Base-by-base conservation (phyloP, 441 rosid species). In the Flueggea neowawraea region DNA sequence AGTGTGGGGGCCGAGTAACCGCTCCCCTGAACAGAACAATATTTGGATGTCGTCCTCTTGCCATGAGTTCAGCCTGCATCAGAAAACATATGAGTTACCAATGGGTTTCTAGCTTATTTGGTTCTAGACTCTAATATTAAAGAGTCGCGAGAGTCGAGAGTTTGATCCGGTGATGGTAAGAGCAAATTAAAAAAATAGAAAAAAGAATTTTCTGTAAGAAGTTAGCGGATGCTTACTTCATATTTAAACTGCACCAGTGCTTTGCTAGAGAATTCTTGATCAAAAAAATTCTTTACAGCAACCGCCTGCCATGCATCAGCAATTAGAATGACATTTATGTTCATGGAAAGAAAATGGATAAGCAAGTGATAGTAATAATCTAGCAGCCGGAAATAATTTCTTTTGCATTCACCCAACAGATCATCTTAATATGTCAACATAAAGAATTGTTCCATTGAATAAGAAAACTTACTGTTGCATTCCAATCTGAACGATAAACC, bases 11-110 rank as follows among this genome's bases (percentile, higher is more conserved):
- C 33, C 87, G 91, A 58, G 97, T 88, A 69, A 95, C 98, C 32
- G 99, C 99, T 78, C 98, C 99, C 99, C 91, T 91, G 84, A 95
- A 95, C 71, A 91, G 97, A 71, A 95, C 99, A 61, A 95, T 93
- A 51, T 95, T 95, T 49, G 99, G 99, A 76, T 95, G 99, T 69
- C 99, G 82, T 75, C 91, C 73, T 70, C 99, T 79, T 75, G 86
- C 74, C 99, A 95, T 95, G 78, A 95, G 86, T 79, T 90, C 97
- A 82, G 82, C 89, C 99, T 91, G 82, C 28, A 22, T 22, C 28
- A 22, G 2, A 22, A 22, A 22, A 22, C 28, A 22, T 22, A 22
- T 22, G 28, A 22, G 28, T 22, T 22, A 22, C 28, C 28, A 22
- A 22, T 22, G 28, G 2, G 1, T 22, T 22, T 22, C 28, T 22